A percentile compares a stretch with the other conserved stretches of the same genome.
phyloP scores from a whole-genome alignment of 768 basidiomycete genomes.

The Mrakia blollopis region DNA sequence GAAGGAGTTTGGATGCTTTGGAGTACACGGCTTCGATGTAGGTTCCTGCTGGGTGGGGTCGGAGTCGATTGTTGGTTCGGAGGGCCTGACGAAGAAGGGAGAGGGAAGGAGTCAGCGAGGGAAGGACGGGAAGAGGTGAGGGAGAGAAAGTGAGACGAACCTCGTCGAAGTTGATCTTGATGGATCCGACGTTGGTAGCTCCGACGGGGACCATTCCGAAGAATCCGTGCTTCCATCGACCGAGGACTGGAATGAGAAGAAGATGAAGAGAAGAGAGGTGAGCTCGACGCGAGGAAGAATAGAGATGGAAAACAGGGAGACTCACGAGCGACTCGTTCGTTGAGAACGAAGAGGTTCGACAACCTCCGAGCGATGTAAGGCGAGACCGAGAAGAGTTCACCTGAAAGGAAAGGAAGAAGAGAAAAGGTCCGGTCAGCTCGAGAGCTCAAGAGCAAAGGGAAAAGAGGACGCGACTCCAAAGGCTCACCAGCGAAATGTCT shows the following conservation, averaged over 20 bases:
- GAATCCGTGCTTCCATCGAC: slow-evolving; percentile 91
- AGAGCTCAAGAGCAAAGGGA: neutral
- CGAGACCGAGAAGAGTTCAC: slow-evolving; percentile 91
- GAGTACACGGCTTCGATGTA: slow-evolving; percentile 90
- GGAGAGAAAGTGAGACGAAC: slow-evolving; percentile 44
- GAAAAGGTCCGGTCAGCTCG: neutral
- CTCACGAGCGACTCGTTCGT: slow-evolving; percentile 79
- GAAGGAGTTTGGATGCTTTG: slow-evolving; percentile 70
- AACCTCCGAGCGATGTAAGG: slow-evolving; percentile 91
- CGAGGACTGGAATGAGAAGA: slow-evolving; percentile 53
- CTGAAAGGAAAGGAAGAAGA: slow-evolving; percentile 47
- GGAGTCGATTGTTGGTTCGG: slow-evolving; percentile 75
- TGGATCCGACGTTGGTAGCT: slow-evolving; percentile 95
- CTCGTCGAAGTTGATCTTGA: slow-evolving; percentile 91
- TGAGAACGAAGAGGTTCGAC: slow-evolving; percentile 91
- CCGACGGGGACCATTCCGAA: slow-evolving; percentile 97
- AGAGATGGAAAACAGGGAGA: neutral
- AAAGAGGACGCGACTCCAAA: neutral
- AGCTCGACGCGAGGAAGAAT: neutral
- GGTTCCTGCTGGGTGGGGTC: slow-evolving; percentile 65
- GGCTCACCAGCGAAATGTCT: slow-evolving; percentile 85
- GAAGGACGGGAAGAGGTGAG: neutral
- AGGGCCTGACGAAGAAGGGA: slow-evolving; percentile 55
- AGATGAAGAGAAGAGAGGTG: neutral
- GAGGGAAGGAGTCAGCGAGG: neutral